These are phyloP conservation scores for Arbutus unedo DNA, from an alignment of 148 eudicot genomes.

Conservation along the genomic window DNA sequence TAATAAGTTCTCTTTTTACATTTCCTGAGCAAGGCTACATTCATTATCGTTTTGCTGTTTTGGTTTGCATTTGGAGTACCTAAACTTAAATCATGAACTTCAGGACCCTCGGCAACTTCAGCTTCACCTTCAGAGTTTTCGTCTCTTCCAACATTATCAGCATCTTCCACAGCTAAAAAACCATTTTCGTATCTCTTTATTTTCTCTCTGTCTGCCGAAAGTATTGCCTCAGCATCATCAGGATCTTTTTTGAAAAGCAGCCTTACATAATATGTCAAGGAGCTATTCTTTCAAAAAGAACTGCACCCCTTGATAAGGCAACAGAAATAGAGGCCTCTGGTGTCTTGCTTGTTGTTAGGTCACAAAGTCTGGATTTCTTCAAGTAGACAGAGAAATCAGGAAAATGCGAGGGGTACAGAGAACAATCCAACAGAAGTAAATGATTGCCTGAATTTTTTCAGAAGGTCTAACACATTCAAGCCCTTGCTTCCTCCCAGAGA, in stretches of 20 bases:
- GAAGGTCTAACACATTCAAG: constrained; percentile 45
- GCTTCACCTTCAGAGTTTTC: constrained; percentile 51
- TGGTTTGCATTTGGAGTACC: constrained; percentile 36
- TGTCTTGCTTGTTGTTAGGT: constrained; percentile 60
- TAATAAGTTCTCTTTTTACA: constrained; percentile 22
- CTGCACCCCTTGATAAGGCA: constrained; percentile 60
- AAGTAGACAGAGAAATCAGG: constrained; percentile 19
- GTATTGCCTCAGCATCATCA: constrained; percentile 52
- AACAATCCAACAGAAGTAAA: neutral
- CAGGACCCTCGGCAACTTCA: constrained; percentile 38
- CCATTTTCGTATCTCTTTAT: constrained; percentile 45
- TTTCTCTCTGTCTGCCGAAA: constrained; percentile 49
- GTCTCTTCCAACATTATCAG: constrained; percentile 52
- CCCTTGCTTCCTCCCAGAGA: constrained; percentile 59
- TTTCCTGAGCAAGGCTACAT: constrained; percentile 26
- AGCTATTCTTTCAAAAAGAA: constrained; percentile 60
- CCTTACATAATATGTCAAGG: constrained; percentile 53
- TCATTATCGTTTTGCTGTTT: constrained; percentile 19
- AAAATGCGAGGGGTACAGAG: neutral
- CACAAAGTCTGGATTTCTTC: constrained; percentile 60
- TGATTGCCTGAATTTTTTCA: constrained; percentile 53
- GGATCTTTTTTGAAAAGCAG: constrained; percentile 58
- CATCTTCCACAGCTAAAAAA: constrained; percentile 36
- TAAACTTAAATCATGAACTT: constrained; percentile 33
- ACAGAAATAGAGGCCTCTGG: constrained; percentile 69